Base-by-base conservation (phyloP, 169 alveolate species). In the Prorocentrum cordatum region DNA sequence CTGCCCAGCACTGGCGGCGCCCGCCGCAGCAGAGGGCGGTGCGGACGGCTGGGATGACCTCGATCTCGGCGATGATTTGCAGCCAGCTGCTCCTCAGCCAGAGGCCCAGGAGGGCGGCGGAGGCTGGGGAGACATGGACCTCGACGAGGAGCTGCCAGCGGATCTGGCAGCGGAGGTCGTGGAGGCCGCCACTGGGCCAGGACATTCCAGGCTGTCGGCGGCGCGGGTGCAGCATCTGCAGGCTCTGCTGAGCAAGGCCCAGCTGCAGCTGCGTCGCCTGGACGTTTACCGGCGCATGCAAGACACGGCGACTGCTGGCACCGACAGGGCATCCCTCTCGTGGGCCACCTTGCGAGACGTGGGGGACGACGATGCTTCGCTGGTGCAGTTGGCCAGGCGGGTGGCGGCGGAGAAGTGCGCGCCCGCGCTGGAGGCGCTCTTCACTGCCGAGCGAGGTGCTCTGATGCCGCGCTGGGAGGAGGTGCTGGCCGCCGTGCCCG, bases 61-160 rank as follows among this genome's bases (percentile, higher is more conserved):
- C n/a, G n/a, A n/a, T n/a, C n/a, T n/a, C n/a, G n/a, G n/a, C n/a
- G n/a, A n/a, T n/a, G n/a, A n/a, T n/a, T n/a, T n/a, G n/a, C n/a
- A n/a, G n/a, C n/a, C n/a, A n/a, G n/a, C n/a, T n/a, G n/a, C n/a
- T n/a, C n/a, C 62, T 0, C 39, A 70, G 6, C 77, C 77, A 1
- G 77, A 35, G 2, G 66, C 33, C 6, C 59, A 36, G 22, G 77
- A 35, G 32, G 14, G 16, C 32, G 35, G 24, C 82, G 84, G 47
- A 45, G 84, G 84, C 5, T 72, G 84, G 84, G 84, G 50, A 18
- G 84, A 72, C 50, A 33, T 72, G 33, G 84, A 72, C 33, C 31
- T 72, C 27, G 38, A 24, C 6, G 27, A 39, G 42, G 83, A 71
- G 26, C 32, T 4, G 64, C n/a, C 27, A n/a, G 7, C 7, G 66